Evolutionary conservation across 2,329 filamentous ascomycete genomes (phyloP), one percentile per base, ranked within the genome.

Genomic region (Leptographium flavum): DNA sequence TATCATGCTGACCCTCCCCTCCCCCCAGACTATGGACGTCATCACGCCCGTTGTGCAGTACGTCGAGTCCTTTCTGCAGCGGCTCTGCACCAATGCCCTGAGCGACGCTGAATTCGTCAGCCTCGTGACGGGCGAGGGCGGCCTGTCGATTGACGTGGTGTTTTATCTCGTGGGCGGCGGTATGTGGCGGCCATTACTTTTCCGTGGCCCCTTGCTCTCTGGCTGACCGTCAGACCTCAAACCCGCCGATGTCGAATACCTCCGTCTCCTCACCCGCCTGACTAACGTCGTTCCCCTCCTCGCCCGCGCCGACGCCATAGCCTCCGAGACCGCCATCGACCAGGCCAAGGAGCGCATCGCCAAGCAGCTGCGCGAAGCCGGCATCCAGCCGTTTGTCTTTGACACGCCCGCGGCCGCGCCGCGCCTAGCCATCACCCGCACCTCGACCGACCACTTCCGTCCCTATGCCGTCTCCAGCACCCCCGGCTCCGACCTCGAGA

Each of bases 231-330:
- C 53, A 81, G 74, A 67, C 53, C 64, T 78, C 36, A 68, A 78
- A 54, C 60, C 70, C 9, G 68, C 71, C 28, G 87, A 94, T 55
- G 64, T 90, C 9, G 73, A 83, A 48, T 82, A 79, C 54, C 76
- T 94, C 46, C 73, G 74, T 42, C 75, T 75, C 27, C 70, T 95
- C 19, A 75, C 79, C 25, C 65, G 70, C 2, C 69, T 87, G 46
- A 92, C 86, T 8, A 96, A 94, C 58, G 73, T 96, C 7, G 79
- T 96, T 39, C 85, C 90, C 2, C 61, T 96, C 3, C 70, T 98
- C 42, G 76, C 84, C 13, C 84, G 82, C 50, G 73, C 83, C 4
- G 92, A 98, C 58, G 72, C 73, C 2, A 63, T 90, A 49, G 19
- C 14, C 3, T 71, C 73, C 0, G 51, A 65, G 0, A 67, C 75